Evolutionary conservation across 257 asterid genomes (phyloP), one percentile per base, ranked within the genome.

Genomic region (Galeopsis tetrahit): DNA sequence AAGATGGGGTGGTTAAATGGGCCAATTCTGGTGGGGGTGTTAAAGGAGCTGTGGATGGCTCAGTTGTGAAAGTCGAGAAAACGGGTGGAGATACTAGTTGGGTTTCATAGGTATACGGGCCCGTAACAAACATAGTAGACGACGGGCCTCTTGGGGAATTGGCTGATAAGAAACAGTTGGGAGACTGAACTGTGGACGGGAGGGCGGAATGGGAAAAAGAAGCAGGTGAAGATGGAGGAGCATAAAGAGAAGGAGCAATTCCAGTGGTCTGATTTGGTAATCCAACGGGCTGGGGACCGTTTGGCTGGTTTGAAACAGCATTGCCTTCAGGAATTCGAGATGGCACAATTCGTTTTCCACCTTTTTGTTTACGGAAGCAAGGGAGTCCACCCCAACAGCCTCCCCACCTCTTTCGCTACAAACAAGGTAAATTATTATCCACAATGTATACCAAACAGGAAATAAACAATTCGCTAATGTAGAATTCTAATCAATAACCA

Each of bases 81-180:
- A 89, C 96, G 4, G 97, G 97, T 51, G 97, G 97, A 4, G 97
- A 91, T 33, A 91, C 97, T 10, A 86, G 86, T 61, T 91, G 97
- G 1, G 88, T 83, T 66, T 91, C 97, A 21, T 89, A 89, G 77
- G 97, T 96, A 65, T 89, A 91, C 10, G 97, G 97, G 34, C 97
- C 97, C 3, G 96, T 87, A 33, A 87, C 90, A 15, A 46, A 91
- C 95, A 91, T 87, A 48, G 81, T 86, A 9, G 89, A 82, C 11
- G 97, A 84, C 13, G 94, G 94, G 31, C 86, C 87, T 9, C 81
- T 90, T 0, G 97, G 97, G 40, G 97, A 91, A 73, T 87, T 88
- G 46, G 92, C 90, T 1, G 96, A 87, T 75, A 84, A 72, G 88
- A 82, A 89, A 77, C 92, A 88, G 73, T 77, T 85, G 69, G 97